Percentiles rank a stretch among this genome's conserved stretches.
Evolutionary conservation across 495 filamentous ascomycete genomes (phyloP).

Genomic region (Neurospora sp.): DNA sequence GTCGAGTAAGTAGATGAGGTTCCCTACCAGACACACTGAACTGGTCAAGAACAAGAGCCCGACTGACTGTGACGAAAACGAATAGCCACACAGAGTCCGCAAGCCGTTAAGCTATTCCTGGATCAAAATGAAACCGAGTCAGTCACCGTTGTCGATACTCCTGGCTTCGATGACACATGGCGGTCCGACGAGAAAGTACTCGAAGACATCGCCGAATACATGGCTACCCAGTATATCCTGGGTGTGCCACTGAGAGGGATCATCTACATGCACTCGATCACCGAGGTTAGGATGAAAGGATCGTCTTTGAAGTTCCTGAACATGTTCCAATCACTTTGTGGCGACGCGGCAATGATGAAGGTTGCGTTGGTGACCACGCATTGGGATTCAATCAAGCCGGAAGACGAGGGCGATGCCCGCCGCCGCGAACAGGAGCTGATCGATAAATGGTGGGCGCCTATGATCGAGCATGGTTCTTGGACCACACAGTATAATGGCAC

Average conservation of each 20-base stretch:
- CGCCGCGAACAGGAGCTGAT: slow-evolving; percentile 21
- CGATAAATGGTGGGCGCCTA: slow-evolving; percentile 21
- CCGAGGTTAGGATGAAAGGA: slow-evolving; percentile 23
- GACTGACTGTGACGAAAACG: too few relatives aligned
- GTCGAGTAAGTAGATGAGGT: too few relatives aligned
- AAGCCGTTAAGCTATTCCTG: too few relatives aligned
- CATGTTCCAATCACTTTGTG: slow-evolving; percentile 27
- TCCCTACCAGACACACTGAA: too few relatives aligned
- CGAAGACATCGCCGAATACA: too few relatives aligned
- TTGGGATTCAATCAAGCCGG: slow-evolving; percentile 21
- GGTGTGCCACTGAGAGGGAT: slow-evolving; percentile 23
- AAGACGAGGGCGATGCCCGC: slow-evolving; percentile 1
- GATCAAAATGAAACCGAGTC: too few relatives aligned
- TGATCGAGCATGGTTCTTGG: not conserved
- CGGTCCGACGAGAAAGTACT: slow-evolving; percentile 15
- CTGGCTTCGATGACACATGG: slow-evolving; percentile 30
- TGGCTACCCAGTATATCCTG: slow-evolving; percentile 14
- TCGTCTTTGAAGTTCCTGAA: slow-evolving; percentile 17
- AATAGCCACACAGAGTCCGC: too few relatives aligned
- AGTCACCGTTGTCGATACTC: slow-evolving; percentile 22
- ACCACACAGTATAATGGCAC: too few relatives aligned
- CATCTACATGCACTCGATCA: slow-evolving; percentile 32
- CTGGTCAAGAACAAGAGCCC: too few relatives aligned
- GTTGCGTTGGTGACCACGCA: slow-evolving; percentile 31
- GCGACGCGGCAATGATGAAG: slow-evolving; percentile 17